phyloP scores from a whole-genome alignment of 176 grass and related monocot species.

The Triticum aestivum region DNA sequence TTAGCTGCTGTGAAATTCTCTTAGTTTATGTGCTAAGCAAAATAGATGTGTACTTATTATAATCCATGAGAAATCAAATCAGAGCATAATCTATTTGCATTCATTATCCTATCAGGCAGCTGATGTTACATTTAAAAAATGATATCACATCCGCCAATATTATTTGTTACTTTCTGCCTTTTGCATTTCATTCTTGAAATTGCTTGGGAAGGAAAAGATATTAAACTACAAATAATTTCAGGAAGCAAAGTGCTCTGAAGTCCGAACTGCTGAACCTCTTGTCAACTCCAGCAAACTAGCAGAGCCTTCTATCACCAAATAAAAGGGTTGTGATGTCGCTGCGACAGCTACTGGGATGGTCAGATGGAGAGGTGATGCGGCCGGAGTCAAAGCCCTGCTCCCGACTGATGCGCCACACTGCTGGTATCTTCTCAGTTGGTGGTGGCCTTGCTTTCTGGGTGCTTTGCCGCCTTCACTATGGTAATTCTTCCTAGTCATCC shows the following conservation, averaged over 20 bases:
- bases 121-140: not conserved
- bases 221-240: not conserved
- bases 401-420: conserved; percentile 72
- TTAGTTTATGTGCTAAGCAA: not conserved
- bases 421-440: conserved; percentile 79
- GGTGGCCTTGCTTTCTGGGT: conserved; percentile 75
- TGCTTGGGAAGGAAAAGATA: not conserved
- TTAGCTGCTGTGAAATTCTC: not conserved
- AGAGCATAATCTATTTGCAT: not conserved
- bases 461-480: conserved; percentile 81
- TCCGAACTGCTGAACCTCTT: conserved; percentile 3
- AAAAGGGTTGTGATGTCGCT: conserved; percentile 50
- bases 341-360: conserved; percentile 58
- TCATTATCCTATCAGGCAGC: not conserved
- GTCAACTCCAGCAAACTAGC: not conserved
- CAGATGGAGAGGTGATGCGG: conserved; percentile 90
- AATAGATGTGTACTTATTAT: not conserved
- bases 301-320: not conserved
- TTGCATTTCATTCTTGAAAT: not conserved
- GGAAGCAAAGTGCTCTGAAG: not conserved
- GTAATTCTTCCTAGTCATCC: conserved; percentile 17
- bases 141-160: not conserved
- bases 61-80: not conserved
- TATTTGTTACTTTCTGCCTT: not conserved
- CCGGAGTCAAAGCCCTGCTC: conserved; percentile 80